Base-by-base conservation (phyloP, 176 grass and related monocot genomes). In the Oryza australiensis region DNA sequence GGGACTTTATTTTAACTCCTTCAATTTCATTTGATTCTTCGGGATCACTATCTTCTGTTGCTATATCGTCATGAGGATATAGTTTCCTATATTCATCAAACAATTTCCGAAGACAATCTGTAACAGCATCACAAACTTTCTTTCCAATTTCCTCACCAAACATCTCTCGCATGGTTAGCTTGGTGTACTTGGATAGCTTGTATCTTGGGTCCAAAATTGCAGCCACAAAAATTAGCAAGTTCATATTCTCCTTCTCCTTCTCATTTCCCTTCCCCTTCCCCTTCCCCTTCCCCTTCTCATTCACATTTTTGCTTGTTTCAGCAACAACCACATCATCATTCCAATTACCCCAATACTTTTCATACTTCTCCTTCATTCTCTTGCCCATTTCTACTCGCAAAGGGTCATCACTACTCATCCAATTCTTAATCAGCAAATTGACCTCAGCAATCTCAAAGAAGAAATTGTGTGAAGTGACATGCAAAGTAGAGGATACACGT, bases 371-470 rank as follows among this genome's bases (percentile, higher is more conserved):
- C 30, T 78, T 46, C 16, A 78, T 80, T 13, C 32, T 53, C 9
- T 35, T 51, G 1, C 64, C 64, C 41, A 73, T 73, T 9, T 26
- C 26, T 10, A n/a, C 26, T 49, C 28, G 70, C 26, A 48, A 49
- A 80, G 1, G 7, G 24, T 20, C 76, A 27, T 15, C 76, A 66
- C 26, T 78, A 30, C 28, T 78, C 11, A 3, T 13, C 63, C 63
- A 79, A 5, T 32, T n/a, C 1, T 51, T 13, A 26, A 42, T 70
- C 68, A 70, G 26, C 0, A 48, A 12, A 11, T n/a, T 14, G 9
- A 78, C 41, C 22, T 78, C 40, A 8, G 40, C 76, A 66, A 66
- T 66, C 62, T 78, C 76, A 46, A 66, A 22, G 12, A 78, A 5
- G 2, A 78, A 78, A 5, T 63, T 66, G 13, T 78, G 27, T 20